Evolutionary conservation across 2,329 filamentous ascomycete species (phyloP), one percentile per base, ranked within the genome.

Genomic region (Sclerotinia subarctica): DNA sequence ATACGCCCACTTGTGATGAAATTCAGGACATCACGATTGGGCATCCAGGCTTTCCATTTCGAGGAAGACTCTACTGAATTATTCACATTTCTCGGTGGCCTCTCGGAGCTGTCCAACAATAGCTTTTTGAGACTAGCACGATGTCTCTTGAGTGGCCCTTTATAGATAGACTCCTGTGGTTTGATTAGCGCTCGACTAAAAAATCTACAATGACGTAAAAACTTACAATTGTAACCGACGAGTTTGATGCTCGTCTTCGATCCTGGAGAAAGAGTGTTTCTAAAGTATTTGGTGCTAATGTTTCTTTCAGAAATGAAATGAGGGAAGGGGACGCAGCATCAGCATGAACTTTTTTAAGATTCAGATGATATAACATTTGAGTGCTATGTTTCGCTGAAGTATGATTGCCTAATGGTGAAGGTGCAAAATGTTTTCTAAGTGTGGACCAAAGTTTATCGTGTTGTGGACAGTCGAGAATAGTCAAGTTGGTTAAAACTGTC

Each of bases 231-330:
- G 85, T 83, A 0, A 94, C 88, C 10, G 80, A 80, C 0, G 86
- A 85, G 77, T 77, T 85, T 82, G 29, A 70, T 44, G 72, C 78
- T 76, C 69, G 83, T 77, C 73, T 84, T 76, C 81, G 80, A 69
- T 94, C 90, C 77, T 94, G 91, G 60, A 95, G 78, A 76, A 93
- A 93, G 13, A 95, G 82, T 11, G 88, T 88, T 78, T 95, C 90
- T n/a, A 95, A 81, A 38, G 87, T 90, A 77, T 95, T 92, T 0
- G 92, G 92, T 26, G 88, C 89, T 49, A 95, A 82, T 0, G 90
- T 89, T 70, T 94, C 90, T 73, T 90, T 91, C 70, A 95, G 82
- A 75, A 95, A 94, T 1, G 83, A 82, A 66, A 95, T 86, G 21
- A 95, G 80, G 32, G 88, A 82, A 10, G 85, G 81, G 0, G 90